A percentile compares a stretch with the other conserved stretches of the same genome.
phyloP scores from a whole-genome alignment of 768 basidiomycete species.

The Porphyrellus cyaneotinctus region DNA sequence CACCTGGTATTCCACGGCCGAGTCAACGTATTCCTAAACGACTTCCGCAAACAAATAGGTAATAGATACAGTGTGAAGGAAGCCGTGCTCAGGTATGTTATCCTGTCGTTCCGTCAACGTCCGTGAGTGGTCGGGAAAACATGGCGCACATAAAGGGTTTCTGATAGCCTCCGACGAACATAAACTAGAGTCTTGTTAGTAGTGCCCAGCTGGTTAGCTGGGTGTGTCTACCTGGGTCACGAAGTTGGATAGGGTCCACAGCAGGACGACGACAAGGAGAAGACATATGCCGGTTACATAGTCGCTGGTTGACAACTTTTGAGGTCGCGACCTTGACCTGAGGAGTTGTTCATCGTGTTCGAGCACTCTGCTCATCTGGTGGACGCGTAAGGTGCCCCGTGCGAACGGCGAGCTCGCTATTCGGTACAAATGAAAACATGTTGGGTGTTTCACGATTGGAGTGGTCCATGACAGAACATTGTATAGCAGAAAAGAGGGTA shows the following conservation, averaged over 20 bases:
- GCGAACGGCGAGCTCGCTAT: constrained; percentile 1
- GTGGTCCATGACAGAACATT: background rate
- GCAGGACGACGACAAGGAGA: constrained; percentile 68
- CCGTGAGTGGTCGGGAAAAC: background rate
- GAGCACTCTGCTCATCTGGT: constrained; percentile 16
- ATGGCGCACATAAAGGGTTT: constrained; percentile 81
- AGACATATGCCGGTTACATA: constrained; percentile 62
- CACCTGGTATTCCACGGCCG: constrained; percentile 7
- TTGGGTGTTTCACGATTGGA: background rate
- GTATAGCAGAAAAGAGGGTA: background rate
- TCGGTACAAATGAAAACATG: background rate
- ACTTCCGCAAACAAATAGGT: constrained; percentile 46
- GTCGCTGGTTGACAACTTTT: constrained; percentile 23
- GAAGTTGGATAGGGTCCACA: constrained; percentile 90
- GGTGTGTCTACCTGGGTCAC: constrained; percentile 62
- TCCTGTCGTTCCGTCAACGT: constrained; percentile 37
- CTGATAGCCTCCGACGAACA: constrained; percentile 67
- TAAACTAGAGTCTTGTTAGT: constrained; percentile 32
- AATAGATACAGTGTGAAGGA: constrained; percentile 83
- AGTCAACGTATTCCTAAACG: constrained; percentile 4
- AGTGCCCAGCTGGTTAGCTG: background rate
- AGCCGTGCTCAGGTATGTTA: constrained; percentile 89
- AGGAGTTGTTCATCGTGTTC: constrained; percentile 10
- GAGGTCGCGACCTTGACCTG: constrained; percentile 8
- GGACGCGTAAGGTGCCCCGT: constrained; percentile 2